Evolutionary conservation across 1,139 yeast species (phyloP).

Genomic region (Saccharomycopsis phalli): DNA sequence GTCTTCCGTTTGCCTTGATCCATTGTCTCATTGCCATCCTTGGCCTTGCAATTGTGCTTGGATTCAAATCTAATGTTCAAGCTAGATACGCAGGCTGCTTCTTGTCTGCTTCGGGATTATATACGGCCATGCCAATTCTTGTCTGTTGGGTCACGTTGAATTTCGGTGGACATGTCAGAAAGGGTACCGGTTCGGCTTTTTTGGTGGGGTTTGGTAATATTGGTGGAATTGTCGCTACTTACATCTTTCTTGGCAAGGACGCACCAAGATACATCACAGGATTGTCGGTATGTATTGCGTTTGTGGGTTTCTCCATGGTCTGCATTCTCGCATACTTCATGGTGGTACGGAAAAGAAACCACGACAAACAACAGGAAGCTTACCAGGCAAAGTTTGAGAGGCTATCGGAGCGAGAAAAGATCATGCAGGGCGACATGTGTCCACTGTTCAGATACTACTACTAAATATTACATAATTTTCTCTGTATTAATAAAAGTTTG

Average conservation of each 20-base stretch:
- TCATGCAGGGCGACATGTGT: slow-evolving; percentile 9
- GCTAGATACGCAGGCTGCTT: slow-evolving; percentile 66
- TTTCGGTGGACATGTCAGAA: slow-evolving; percentile 60
- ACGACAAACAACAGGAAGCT: slow-evolving; percentile 8
- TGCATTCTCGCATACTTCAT: slow-evolving; percentile 9
- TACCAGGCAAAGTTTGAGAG: slow-evolving; percentile 20
- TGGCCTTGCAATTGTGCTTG: slow-evolving; percentile 47
- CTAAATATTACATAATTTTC: not conserved
- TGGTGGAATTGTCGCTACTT: slow-evolving; percentile 73
- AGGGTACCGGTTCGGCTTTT: slow-evolving; percentile 66
- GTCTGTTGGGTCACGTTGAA: slow-evolving; percentile 62
- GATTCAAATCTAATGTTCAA: slow-evolving; percentile 24
- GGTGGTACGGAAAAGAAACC: slow-evolving; percentile 6
- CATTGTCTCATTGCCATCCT: slow-evolving; percentile 38
- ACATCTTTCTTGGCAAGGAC: slow-evolving; percentile 46
- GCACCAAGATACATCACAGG: slow-evolving; percentile 58
- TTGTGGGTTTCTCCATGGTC: slow-evolving; percentile 11
- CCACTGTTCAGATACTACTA: slow-evolving; percentile 1
- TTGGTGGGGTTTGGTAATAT: slow-evolving; percentile 77
- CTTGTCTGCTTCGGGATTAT: slow-evolving; percentile 55
- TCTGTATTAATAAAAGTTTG: not conserved
- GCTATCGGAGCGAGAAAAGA: slow-evolving; percentile 13
- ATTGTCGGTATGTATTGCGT: slow-evolving; percentile 26
- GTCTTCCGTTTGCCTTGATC: slow-evolving; percentile 42
- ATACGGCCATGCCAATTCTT: slow-evolving; percentile 65